phyloP scores from a whole-genome alignment of 345 rosid species.

The Cardamine resedifolia region DNA sequence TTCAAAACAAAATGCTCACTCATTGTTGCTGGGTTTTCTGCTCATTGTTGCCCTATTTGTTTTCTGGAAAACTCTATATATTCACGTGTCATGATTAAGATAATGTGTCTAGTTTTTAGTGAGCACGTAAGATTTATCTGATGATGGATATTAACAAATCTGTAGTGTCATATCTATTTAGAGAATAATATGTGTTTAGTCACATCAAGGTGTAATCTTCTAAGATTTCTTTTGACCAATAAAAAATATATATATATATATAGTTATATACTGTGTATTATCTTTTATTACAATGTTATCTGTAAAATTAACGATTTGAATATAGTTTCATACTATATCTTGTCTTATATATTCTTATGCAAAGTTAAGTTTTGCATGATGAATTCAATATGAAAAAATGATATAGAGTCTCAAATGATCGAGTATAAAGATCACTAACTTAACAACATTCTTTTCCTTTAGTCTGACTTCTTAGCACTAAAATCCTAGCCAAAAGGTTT shows the following conservation, averaged over 20 bases:
- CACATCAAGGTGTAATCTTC: not conserved
- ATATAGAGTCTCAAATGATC: not conserved
- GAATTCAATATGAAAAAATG: not conserved
- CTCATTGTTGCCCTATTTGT: not conserved
- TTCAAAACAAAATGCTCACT: conserved; percentile 3
- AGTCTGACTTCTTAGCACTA: not conserved
- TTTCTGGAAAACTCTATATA: not conserved
- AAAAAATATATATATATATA: not conserved
- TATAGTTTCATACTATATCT: not conserved
- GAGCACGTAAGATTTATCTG: not conserved
- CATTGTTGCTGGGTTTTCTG: not conserved
- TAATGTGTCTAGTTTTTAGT: not conserved
- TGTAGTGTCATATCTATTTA: not conserved
- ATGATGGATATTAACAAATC: not conserved
- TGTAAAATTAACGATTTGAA: not conserved
- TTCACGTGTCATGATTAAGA: not conserved
- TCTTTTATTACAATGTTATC: not conserved
- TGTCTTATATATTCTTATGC: not conserved
- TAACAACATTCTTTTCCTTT: not conserved
- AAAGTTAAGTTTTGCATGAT: not conserved
- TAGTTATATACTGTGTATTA: too few relatives aligned
- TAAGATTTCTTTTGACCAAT: not conserved
- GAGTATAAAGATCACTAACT: not conserved
- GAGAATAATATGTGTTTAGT: not conserved
- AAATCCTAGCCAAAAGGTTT: too few relatives aligned